A percentile compares a stretch with the other conserved stretches of the same genome.
Conservation (phyloP, 768 basidiomycete genomes). For the Psilocybe subaeruginosa region DNA sequence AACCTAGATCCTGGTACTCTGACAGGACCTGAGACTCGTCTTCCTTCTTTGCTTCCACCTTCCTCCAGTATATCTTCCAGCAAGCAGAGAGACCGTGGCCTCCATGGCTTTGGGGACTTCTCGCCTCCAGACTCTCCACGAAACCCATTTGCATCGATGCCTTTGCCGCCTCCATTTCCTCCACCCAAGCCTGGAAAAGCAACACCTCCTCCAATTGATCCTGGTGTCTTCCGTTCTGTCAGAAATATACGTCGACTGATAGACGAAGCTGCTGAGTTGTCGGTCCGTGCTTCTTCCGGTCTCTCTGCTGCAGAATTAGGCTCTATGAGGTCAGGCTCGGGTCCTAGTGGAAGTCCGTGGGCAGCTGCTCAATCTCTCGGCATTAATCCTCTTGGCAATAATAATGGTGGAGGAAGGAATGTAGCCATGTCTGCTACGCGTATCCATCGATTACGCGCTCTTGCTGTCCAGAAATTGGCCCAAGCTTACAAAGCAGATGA, state of each 20-base stretch:
- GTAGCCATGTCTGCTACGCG: slow-evolving; percentile 86
- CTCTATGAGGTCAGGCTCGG: slow-evolving; percentile 55
- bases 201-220: slow-evolving; percentile 86
- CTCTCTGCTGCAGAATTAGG: slow-evolving; percentile 75
- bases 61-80: slow-evolving; percentile 25
- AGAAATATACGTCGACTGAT: slow-evolving; percentile 77
- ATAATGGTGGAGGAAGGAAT: slow-evolving; percentile 61
- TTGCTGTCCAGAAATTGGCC: slow-evolving; percentile 87
- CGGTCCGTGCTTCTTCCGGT: slow-evolving; percentile 86
- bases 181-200: slow-evolving; percentile 64
- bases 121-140: slow-evolving; percentile 51
- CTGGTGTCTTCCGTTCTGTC: slow-evolving; percentile 82
- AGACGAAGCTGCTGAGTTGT: slow-evolving; percentile 88
- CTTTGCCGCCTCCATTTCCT: slow-evolving; percentile 53
- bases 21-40: slow-evolving; percentile 46
- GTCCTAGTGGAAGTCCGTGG: slow-evolving; percentile 57
- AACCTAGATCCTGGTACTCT: slow-evolving; percentile 78
- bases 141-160: slow-evolving; percentile 27
- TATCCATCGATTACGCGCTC: slow-evolving; percentile 74
- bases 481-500: slow-evolving; percentile 87
- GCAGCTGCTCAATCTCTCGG: slow-evolving; percentile 64
- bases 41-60: slow-evolving; percentile 36
- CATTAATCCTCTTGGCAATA: slow-evolving; percentile 57
- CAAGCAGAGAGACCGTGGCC: slow-evolving; percentile 50
- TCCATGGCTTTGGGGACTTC: slow-evolving; percentile 42